Base-by-base conservation (phyloP, 768 basidiomycete species). In the Dioszegia aurantiaca region DNA sequence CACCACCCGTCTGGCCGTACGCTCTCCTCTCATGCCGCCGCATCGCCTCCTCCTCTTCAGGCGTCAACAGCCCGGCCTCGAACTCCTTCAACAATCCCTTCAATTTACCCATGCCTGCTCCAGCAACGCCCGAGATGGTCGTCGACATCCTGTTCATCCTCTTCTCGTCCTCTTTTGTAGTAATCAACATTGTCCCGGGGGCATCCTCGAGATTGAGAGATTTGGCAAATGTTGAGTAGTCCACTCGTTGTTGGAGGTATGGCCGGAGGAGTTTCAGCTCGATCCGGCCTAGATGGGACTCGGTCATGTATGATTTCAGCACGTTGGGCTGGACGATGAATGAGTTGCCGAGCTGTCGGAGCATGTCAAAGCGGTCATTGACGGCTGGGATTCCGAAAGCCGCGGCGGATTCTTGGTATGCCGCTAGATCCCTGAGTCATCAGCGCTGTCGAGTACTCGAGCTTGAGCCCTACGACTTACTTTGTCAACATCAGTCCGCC, bases 401-500 rank as follows among this genome's bases (percentile, higher is more conserved):
- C 61, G 82, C 80, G 64, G 95, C 84, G 1, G 84, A 83, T 67
- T 98, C 95, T 80, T 98, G 95, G 70, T 99, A 99, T 21, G 88
- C 85, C 64, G 93, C 95, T 66, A 99, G 84, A 73, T 99, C 95
- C 78, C 93, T 97, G 45, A 4, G 9, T 4, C 39, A 31, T 31
- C 21, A 42, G 24, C 31, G 12, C 24, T 21, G 10, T 12, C 28
- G 4, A 40, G 3, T 11, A 28, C 21, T 21, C 12, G 42, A 3
- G 3, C 23, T 21, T 39, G 24, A 19, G 8, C 17, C 16, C 19
- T 16, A 8, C 8, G n/a, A 63, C 85, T 60, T 63, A 93, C 92
- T 98, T 99, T 23, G 95, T 94, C 39, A 99, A 86, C 90, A 98
- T 94, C 51, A 99, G 80, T 16, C 94, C 95, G 40, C 95, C 95